A percentile compares a stretch with the other conserved stretches of the same genome.
Conservation (phyloP, 208 protist species). For the Trypanosoma cruzi region DNA sequence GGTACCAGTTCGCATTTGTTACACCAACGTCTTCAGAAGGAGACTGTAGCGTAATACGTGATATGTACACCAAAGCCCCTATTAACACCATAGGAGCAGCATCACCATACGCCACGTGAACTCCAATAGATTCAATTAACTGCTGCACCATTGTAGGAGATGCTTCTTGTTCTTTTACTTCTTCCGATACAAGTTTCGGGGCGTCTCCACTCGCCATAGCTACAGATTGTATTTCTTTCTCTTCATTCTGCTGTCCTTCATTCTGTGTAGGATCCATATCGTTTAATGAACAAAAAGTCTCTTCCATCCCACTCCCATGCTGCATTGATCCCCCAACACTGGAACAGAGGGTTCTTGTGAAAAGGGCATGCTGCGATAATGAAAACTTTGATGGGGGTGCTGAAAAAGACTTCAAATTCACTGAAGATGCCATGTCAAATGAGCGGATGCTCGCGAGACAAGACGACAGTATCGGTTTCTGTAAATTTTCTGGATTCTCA, state of each 20-base stretch:
- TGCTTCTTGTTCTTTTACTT: conserved; percentile 2
- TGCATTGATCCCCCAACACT: neutral
- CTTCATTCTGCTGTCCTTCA: conserved; percentile 2
- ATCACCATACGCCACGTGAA: conserved; percentile 33
- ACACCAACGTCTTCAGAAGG: conserved; percentile 50
- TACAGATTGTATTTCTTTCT: neutral
- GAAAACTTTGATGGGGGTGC: neutral
- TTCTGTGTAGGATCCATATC: neutral
- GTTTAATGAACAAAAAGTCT: neutral
- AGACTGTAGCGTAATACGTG: conserved; percentile 54
- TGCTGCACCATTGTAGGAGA: conserved; percentile 27
- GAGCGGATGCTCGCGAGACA: conserved; percentile 8
- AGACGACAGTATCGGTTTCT: neutral
- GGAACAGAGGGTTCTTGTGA: neutral
- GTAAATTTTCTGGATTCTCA: neutral
- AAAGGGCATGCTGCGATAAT: neutral
- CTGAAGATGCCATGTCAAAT: conserved; percentile 18
- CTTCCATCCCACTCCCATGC: neutral
- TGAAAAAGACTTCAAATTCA: neutral
- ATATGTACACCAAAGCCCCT: conserved; percentile 77
- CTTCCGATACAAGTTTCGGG: conserved; percentile 9
- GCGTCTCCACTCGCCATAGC: neutral
- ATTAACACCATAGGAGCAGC: conserved; percentile 78
- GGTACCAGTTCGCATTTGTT: conserved; percentile 79
- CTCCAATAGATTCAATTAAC: conserved; percentile 40